Conservation (phyloP, 2,329 filamentous ascomycete species). For the Cyanodermella asteris region DNA sequence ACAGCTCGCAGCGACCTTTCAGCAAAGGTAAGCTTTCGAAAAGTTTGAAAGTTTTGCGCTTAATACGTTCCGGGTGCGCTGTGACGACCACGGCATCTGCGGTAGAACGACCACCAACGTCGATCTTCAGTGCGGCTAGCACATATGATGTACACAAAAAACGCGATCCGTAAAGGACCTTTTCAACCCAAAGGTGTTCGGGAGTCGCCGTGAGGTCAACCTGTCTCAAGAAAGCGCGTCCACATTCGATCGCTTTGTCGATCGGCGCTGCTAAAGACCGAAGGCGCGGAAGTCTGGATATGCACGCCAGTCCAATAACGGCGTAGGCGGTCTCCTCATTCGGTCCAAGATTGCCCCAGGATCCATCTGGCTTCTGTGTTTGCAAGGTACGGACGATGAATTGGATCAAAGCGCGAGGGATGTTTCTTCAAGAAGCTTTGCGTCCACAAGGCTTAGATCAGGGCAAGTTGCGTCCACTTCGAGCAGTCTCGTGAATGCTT, state of each 20-base stretch:
- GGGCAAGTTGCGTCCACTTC: too few species aligned
- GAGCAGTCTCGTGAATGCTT: too few species aligned
- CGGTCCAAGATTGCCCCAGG: constrained; percentile 5
- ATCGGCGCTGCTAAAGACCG: constrained; percentile 3
- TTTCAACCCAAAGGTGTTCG: constrained; percentile 6
- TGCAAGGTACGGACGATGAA: too few species aligned
- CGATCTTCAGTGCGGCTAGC: constrained; percentile 12
- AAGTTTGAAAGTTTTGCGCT: too few species aligned
- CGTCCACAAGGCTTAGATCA: too few species aligned
- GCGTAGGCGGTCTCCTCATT: constrained; percentile 6
- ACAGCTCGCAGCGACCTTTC: too few species aligned
- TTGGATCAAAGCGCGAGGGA: too few species aligned
- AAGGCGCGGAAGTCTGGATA: constrained; percentile 4
- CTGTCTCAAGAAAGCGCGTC: constrained; percentile 3
- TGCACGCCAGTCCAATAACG: constrained; percentile 3
- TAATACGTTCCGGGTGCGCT: too few species aligned
- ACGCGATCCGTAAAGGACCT: constrained; percentile 4
- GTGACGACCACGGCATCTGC: too few species aligned
- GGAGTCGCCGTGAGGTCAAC: constrained; percentile 2
- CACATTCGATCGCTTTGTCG: constrained; percentile 4
- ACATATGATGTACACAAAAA: constrained; percentile 10
- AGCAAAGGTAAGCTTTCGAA: too few species aligned
- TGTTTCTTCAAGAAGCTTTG: too few species aligned
- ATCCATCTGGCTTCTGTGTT: constrained; percentile 4
- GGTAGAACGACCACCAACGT: too few species aligned